These are phyloP conservation scores for Dryadomyces quercus-mongolicae DNA, from an alignment of 2,329 filamentous ascomycete species.

Conservation along the genomic window DNA sequence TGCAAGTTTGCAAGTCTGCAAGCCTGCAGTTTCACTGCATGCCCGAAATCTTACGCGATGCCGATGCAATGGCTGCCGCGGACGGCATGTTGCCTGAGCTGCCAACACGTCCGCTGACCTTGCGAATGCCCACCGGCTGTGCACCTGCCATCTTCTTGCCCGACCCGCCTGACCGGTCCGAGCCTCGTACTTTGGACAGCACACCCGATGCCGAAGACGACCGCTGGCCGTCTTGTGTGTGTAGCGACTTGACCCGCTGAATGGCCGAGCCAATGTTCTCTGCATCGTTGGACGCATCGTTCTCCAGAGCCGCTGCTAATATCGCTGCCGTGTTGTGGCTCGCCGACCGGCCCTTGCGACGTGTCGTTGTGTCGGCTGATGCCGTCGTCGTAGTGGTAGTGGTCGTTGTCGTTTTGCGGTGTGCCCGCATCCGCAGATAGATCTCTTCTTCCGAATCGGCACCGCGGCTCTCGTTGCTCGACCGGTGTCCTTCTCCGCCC, in stretches of 20 bases:
- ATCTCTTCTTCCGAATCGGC: constrained; percentile 71
- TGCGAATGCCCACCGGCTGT: constrained; percentile 42
- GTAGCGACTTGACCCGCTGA: constrained; percentile 38
- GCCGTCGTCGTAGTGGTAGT: constrained; percentile 34
- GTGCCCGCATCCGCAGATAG: constrained; percentile 61
- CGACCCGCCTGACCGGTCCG: constrained; percentile 13
- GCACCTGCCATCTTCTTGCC: constrained; percentile 41
- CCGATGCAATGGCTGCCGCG: constrained; percentile 27
- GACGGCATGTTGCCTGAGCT: constrained; percentile 32
- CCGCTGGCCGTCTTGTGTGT: constrained; percentile 35
- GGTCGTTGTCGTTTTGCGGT: constrained; percentile 42
- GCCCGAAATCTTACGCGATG: constrained; percentile 42
- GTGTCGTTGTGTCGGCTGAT: constrained; percentile 38
- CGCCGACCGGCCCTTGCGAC: constrained; percentile 55
- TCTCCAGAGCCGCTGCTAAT: constrained; percentile 43
- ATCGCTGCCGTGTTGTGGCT: constrained; percentile 66
- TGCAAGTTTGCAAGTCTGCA: no score
- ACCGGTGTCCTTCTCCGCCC: constrained; percentile 46
- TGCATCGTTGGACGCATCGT: constrained; percentile 56
- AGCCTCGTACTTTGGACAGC: constrained; percentile 50
- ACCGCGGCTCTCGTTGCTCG: constrained; percentile 41
- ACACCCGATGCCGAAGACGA: constrained; percentile 41
- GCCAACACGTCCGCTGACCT: constrained; percentile 54
- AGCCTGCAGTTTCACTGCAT: constrained; percentile 3
- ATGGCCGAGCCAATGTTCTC: constrained; percentile 51